phyloP scores from a whole-genome alignment of 2,329 filamentous ascomycete genomes.

The Diaporthe australafricana region DNA sequence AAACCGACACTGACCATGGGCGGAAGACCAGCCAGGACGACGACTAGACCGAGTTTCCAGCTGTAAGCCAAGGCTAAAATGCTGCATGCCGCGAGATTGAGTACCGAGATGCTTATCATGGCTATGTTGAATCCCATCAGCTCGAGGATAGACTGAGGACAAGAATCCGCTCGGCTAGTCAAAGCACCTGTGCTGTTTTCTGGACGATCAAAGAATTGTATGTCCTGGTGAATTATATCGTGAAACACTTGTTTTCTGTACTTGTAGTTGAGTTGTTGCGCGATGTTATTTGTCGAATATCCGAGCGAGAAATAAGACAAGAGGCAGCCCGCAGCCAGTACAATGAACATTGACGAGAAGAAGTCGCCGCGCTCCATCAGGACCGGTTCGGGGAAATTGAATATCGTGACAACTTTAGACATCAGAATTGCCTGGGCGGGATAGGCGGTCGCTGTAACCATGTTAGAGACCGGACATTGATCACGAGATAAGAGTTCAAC shows the following conservation, averaged over 20 bases:
- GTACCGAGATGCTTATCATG: conserved; percentile 51
- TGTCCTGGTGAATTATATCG: not conserved
- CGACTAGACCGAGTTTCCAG: not conserved
- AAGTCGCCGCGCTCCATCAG: not conserved
- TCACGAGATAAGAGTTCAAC: not conserved
- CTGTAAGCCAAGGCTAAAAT: conserved; percentile 52
- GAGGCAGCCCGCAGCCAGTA: not conserved
- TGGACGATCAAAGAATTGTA: not conserved
- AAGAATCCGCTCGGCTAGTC: conserved; percentile 27
- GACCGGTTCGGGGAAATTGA: not conserved
- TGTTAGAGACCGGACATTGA: not conserved
- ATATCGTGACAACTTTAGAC: not conserved
- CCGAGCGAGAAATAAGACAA: not conserved
- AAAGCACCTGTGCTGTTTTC: not conserved
- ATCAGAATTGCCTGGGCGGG: conserved; percentile 3
- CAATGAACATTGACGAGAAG: not conserved
- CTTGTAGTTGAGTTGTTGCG: not conserved
- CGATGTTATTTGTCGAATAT: not conserved
- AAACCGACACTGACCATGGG: not conserved
- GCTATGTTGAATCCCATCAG: conserved; percentile 57
- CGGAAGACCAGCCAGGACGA: not conserved
- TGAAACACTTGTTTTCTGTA: not conserved
- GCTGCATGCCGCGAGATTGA: conserved; percentile 52
- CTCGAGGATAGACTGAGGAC: conserved; percentile 54
- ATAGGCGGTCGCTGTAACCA: not conserved